A percentile compares a stretch with the other conserved stretches of the same genome.
Conservation (phyloP, 345 rosid species). For the Citropsis articulata region DNA sequence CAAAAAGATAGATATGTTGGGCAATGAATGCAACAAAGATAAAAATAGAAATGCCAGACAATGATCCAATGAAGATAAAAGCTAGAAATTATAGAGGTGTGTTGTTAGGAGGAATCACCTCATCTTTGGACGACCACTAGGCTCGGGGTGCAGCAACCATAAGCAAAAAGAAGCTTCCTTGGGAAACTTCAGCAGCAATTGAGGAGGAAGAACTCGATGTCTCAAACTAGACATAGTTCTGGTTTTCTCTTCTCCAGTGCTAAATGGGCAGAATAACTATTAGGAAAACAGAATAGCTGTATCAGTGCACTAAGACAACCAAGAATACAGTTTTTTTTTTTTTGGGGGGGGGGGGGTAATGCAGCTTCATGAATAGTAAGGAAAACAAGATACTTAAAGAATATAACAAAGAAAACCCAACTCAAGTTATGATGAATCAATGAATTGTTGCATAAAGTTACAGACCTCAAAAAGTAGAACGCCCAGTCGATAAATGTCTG, state of each 20-base stretch:
- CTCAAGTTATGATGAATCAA: neutral
- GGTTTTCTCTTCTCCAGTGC: slow-evolving; percentile 70
- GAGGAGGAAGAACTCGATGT: slow-evolving; percentile 97
- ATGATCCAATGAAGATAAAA: neutral
- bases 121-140: slow-evolving; percentile 72
- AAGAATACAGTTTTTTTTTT: neutral
- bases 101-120: slow-evolving; percentile 42
- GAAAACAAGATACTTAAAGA: neutral
- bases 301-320: slow-evolving; percentile 26
- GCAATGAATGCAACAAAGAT: neutral
- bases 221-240: slow-evolving; percentile 88
- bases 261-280: slow-evolving; percentile 67
- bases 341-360: no score
- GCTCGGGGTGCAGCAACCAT: slow-evolving; percentile 92
- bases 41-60: neutral
- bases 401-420: neutral
- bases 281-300: slow-evolving; percentile 24
- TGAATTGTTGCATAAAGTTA: neutral
- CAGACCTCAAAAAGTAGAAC: slow-evolving; percentile 92
- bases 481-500: slow-evolving; percentile 85
- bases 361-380: neutral
- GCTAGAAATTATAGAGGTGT: neutral
- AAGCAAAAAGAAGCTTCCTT: slow-evolving; percentile 95
- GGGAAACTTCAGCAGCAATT: slow-evolving; percentile 74
- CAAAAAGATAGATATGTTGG: neutral